A percentile compares a stretch with the other conserved stretches of the same genome.
phyloP scores from a whole-genome alignment of 345 rosid genomes.

The Salix udensis region DNA sequence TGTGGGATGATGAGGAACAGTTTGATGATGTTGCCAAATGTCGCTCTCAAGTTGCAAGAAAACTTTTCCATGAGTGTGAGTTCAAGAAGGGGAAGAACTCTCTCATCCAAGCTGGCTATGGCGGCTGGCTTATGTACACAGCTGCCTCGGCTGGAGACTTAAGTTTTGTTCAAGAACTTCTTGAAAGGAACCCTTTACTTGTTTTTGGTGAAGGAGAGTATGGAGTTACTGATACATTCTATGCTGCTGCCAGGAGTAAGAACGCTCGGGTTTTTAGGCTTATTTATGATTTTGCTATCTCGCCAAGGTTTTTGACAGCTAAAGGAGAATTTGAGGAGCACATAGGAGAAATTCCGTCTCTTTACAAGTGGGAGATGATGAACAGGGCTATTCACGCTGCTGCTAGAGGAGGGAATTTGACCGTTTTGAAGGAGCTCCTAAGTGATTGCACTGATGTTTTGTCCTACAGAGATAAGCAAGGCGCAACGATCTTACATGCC shows the following conservation, averaged over 20 bases:
- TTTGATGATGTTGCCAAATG: slow-evolving; percentile 66
- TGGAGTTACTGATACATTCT: slow-evolving; percentile 82
- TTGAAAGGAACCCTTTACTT: slow-evolving; percentile 63
- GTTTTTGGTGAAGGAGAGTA: slow-evolving; percentile 95
- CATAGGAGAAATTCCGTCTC: slow-evolving; percentile 53
- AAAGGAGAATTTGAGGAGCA: slow-evolving; percentile 53
- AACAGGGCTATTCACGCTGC: slow-evolving; percentile 89
- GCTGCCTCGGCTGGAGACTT: slow-evolving; percentile 95
- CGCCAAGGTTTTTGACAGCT: slow-evolving; percentile 55
- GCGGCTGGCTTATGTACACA: slow-evolving; percentile 90
- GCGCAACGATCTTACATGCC: slow-evolving; percentile 85
- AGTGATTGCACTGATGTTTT: slow-evolving; percentile 43
- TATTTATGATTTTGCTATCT: slow-evolving; percentile 60
- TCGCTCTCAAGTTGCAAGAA: slow-evolving; percentile 64
- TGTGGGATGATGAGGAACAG: slow-evolving; percentile 79
- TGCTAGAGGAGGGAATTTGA: slow-evolving; percentile 75
- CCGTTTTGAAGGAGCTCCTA: slow-evolving; percentile 55
- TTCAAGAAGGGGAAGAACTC: slow-evolving; percentile 50
- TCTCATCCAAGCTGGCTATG: slow-evolving; percentile 68
- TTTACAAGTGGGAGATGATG: slow-evolving; percentile 68
- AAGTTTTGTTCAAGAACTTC: slow-evolving; percentile 57
- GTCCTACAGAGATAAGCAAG: slow-evolving; percentile 64
- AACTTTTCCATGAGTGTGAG: slow-evolving; percentile 63
- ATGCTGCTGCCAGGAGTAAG: slow-evolving; percentile 83
- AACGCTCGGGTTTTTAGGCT: slow-evolving; percentile 57